A percentile compares a stretch with the other conserved stretches of the same genome.
phyloP scores from a whole-genome alignment of 805 yeast genomes.

The Nakazawaea sp. region DNA sequence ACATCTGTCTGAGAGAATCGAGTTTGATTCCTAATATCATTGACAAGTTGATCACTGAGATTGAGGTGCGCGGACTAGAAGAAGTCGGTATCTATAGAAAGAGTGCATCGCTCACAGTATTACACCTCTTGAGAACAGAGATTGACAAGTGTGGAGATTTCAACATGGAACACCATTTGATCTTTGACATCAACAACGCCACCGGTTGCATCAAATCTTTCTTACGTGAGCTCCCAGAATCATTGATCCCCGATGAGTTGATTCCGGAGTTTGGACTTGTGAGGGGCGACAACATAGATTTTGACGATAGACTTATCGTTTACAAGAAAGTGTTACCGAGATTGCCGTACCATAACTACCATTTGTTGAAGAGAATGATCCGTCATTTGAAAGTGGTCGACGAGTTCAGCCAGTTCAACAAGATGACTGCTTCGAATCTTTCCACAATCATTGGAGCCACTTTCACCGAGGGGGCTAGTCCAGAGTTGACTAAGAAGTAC shows the following conservation, averaged over 20 bases:
- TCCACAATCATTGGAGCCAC: conserved; percentile 82
- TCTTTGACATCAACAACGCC: conserved; percentile 73
- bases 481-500: conserved; percentile 36
- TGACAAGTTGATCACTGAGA: conserved; percentile 58
- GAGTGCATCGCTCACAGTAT: conserved; percentile 43
- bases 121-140: conserved; percentile 33
- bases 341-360: conserved; percentile 63
- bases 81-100: conserved; percentile 88
- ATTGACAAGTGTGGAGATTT: conserved; percentile 42
- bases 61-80: conserved; percentile 81
- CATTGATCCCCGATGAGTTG: conserved; percentile 62
- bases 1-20: conserved; percentile 68
- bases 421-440: conserved; percentile 83
- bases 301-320: conserved; percentile 16
- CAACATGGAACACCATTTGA: conserved; percentile 32
- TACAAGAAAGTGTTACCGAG: conserved; percentile 20
- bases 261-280: conserved; percentile 48
- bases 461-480: conserved; percentile 46
- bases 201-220: conserved; percentile 85
- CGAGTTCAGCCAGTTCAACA: conserved; percentile 58
- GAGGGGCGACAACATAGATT: conserved; percentile 14
- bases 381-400: conserved; percentile 67
- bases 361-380: conserved; percentile 58
- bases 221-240: conserved; percentile 82
- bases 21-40: conserved; percentile 59